phyloP scores from a whole-genome alignment of 176 grass and related monocot species.

The Ampelocalamus luodianensis region DNA sequence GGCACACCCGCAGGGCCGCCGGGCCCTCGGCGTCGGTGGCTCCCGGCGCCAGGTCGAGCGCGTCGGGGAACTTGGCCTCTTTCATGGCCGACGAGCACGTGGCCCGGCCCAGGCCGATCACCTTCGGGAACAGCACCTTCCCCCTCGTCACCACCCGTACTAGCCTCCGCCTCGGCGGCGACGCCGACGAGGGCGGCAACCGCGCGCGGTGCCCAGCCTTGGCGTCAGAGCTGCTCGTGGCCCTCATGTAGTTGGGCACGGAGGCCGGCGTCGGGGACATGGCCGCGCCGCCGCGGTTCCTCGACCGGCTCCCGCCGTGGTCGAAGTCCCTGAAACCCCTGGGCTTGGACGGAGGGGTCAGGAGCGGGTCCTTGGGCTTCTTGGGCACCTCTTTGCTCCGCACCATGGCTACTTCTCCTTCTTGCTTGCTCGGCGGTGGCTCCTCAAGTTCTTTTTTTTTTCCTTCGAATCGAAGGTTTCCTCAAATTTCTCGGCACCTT shows the following conservation, averaged over 20 bases:
- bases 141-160: conserved; percentile 48
- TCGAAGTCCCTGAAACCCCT: conserved; percentile 41
- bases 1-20: conserved; percentile 65
- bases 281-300: conserved; percentile 51
- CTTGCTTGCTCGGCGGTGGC: not conserved
- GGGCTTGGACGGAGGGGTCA: conserved; percentile 55
- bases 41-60: conserved; percentile 65
- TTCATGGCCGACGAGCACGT: conserved; percentile 89
- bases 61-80: conserved; percentile 70
- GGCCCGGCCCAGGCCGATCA: conserved; percentile 42
- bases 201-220: conserved; percentile 48
- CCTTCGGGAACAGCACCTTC: conserved; percentile 58
- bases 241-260: conserved; percentile 87
- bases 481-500: conserved; percentile 15
- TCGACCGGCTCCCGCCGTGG: conserved; percentile 25
- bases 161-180: conserved; percentile 13
- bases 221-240: conserved; percentile 78
- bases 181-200: conserved; percentile 26
- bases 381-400: conserved; percentile 71
- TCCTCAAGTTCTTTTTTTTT: not conserved
- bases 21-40: conserved; percentile 65
- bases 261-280: conserved; percentile 47
- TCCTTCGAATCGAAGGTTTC: not conserved
- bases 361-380: conserved; percentile 51
- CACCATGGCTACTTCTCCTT: conserved; percentile 61